Evolutionary conservation across 805 yeast genomes (phyloP).

Genomic region (Cyberlindnera maritima): DNA sequence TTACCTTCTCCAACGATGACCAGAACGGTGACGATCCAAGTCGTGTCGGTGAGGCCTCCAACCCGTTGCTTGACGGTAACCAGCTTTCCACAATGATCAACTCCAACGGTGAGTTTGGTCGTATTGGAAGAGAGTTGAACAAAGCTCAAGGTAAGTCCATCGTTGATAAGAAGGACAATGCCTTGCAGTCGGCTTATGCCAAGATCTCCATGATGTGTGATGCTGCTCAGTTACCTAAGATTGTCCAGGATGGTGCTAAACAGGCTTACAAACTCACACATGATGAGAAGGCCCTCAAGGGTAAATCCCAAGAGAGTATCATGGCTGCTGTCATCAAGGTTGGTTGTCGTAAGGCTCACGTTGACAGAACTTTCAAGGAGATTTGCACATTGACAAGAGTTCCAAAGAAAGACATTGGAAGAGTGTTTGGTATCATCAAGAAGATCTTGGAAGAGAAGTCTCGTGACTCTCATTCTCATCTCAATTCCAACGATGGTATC

Average conservation of each 20-base stretch:
- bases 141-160: conserved; percentile 85
- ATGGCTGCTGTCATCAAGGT: conserved; percentile 96
- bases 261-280: conserved; percentile 91
- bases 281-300: conserved; percentile 81
- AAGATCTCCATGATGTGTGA: conserved; percentile 95
- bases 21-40: conserved; percentile 98
- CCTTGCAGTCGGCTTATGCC: conserved; percentile 83
- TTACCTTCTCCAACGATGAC: conserved; percentile 96
- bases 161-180: conserved; percentile 85
- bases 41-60: conserved; percentile 98
- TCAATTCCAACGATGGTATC: conserved; percentile 37
- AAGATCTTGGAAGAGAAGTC: conserved; percentile 51
- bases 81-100: conserved; percentile 92
- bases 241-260: conserved; percentile 96
- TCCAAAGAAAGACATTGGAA: conserved; percentile 91
- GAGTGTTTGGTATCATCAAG: conserved; percentile 82
- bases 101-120: conserved; percentile 73
- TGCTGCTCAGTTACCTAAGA: conserved; percentile 89
- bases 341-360: conserved; percentile 92
- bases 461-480: conserved; percentile 22
- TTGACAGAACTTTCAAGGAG: conserved; percentile 93
- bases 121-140: conserved; percentile 83
- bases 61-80: conserved; percentile 86
- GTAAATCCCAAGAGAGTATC: conserved; percentile 88
- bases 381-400: conserved; percentile 94